Evolutionary conservation across 495 filamentous ascomycete species (phyloP), one percentile per base, ranked within the genome.

Genomic region (Aspergillus asperescens): DNA sequence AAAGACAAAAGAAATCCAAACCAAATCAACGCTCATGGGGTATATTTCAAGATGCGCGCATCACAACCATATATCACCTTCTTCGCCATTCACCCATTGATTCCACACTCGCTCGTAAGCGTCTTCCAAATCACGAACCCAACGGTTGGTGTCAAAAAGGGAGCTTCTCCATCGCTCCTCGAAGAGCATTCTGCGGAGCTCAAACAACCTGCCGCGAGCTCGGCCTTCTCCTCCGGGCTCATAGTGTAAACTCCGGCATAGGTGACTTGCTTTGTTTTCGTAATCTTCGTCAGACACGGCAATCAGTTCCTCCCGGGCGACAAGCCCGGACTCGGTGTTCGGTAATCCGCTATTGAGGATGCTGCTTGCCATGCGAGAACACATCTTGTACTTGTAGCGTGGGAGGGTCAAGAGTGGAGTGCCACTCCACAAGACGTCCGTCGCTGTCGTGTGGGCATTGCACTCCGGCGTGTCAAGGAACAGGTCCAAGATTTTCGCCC

Each of bases 351-450:
- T 94, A 54, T 80, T 86, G 10, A 98, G 76, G 57, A 98, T 97
- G 12, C 88, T 92, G 31, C 91, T 91, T 18, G 93, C 93, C 87
- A 98, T 97, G 44, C 94, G 84, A 35, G 89, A 94, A 69, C 94
- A 97, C 93, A 99, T 99, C 73, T 99, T 99, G 67, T 96, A 95
- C 48, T 83, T 79, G 68, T 96, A 93, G 25, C 92, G 81, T n/a
- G 91, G 90, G n/a, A 91, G 77, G 0, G 93, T 99, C 48, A 97
- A 74, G 45, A 99, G 76, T 28, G 93, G 93, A 5, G 94, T 99
- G 46, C 89, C 90, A 39, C 87, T 91, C 93, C 93, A 99, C 18
- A 97, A 76, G 7, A 97, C 85, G 62, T 99, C 93, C 5, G 93
- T 95, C 7, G 93, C 92, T 0, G 93, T 99, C 16, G 94, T 99